phyloP scores from a whole-genome alignment of 2,329 filamentous ascomycete species.

The Thelonectria rubi region DNA sequence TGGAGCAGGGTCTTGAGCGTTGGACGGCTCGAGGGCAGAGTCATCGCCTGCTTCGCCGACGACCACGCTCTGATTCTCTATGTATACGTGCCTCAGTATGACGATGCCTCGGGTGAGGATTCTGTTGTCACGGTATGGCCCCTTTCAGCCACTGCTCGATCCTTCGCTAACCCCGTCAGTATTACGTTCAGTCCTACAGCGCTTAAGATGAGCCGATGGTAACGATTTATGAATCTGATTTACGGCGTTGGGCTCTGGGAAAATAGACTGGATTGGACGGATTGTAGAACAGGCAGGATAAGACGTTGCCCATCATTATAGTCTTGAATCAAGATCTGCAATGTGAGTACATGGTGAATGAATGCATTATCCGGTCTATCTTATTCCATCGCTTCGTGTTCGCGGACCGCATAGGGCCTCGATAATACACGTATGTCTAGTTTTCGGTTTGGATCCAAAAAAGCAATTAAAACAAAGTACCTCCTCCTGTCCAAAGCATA shows the following conservation, averaged over 20 bases:
- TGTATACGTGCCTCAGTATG: constrained; percentile 79
- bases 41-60: constrained; percentile 90
- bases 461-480: constrained; percentile 29
- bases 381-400: constrained; percentile 14
- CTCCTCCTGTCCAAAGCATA: constrained; percentile 27
- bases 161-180: constrained; percentile 45
- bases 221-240: constrained; percentile 1
- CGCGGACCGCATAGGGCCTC: constrained; percentile 13
- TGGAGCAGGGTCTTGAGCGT: constrained; percentile 96
- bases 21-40: constrained; percentile 84
- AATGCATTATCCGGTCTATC: constrained; percentile 33
- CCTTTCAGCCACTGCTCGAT: constrained; percentile 15
- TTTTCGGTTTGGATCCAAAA: constrained; percentile 30
- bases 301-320: neutral
- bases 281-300: constrained; percentile 21
- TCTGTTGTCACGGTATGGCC: constrained; percentile 75
- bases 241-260: constrained; percentile 25
- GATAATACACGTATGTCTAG: constrained; percentile 32
- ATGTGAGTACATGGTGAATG: neutral
- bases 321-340: neutral
- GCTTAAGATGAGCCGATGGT: constrained; percentile 26
- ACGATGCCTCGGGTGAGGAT: constrained; percentile 71
- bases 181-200: constrained; percentile 57
- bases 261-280: neutral
- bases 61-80: constrained; percentile 84